A percentile compares a stretch with the other conserved stretches of the same genome.
Conservation (phyloP, 306 rosid genomes). For the Oxytropis ochrocephala region DNA sequence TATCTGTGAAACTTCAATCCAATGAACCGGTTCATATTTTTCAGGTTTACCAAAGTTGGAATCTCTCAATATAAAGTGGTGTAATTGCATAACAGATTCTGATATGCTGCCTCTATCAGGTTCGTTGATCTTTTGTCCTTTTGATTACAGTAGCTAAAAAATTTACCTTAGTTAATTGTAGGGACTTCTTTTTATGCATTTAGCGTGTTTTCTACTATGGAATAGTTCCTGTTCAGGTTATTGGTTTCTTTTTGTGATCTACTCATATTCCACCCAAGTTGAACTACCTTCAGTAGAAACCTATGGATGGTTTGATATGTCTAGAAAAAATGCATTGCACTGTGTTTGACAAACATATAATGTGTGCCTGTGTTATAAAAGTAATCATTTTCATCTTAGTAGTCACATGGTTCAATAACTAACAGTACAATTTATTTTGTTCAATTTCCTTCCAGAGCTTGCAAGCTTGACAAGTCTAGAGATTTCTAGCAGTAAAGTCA, state of each 20-base stretch:
- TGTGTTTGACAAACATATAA: background rate
- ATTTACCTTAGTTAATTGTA: background rate
- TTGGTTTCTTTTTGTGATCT: background rate
- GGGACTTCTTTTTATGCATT: background rate
- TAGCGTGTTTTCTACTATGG: background rate
- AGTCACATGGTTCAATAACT: constrained; percentile 4
- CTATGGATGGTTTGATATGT: background rate
- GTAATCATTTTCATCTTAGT: constrained; percentile 3
- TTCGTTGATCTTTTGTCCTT: constrained; percentile 26
- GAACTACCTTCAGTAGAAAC: background rate
- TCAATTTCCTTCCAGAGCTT: constrained; percentile 58
- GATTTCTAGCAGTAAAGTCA: constrained; percentile 78
- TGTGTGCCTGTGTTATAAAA: background rate
- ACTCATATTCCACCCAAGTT: background rate
- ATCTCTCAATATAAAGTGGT: constrained; percentile 94
- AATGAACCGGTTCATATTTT: constrained; percentile 11
- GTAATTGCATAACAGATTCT: constrained; percentile 75
- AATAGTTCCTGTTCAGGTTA: constrained; percentile 6
- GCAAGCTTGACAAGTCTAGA: constrained; percentile 61
- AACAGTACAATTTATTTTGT: constrained; percentile 9
- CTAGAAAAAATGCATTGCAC: background rate
- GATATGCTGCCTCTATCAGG: constrained; percentile 84
- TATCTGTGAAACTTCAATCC: background rate
- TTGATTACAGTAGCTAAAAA: constrained; percentile 15
- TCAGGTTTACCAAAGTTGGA: constrained; percentile 77